Evolutionary conservation across 768 basidiomycete genomes (phyloP).

Genomic region (Termitomyces sp.): DNA sequence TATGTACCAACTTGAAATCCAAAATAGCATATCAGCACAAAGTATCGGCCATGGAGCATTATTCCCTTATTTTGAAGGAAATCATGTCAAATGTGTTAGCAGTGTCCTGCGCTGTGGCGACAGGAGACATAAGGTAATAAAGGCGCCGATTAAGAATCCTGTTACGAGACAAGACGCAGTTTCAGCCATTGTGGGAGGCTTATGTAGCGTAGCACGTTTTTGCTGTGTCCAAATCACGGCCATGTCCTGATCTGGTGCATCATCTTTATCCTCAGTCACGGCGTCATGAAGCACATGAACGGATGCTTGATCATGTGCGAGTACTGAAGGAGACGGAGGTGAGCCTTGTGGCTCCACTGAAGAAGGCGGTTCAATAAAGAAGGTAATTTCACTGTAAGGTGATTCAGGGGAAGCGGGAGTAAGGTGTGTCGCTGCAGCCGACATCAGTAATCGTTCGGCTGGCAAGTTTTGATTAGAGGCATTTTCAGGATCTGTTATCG

Average conservation of each 20-base stretch:
- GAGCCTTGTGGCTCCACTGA: constrained; percentile 4
- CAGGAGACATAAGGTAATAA: constrained; percentile 51
- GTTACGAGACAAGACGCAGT: constrained; percentile 41
- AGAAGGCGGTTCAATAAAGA: constrained; percentile 5
- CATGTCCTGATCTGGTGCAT: constrained; percentile 15
- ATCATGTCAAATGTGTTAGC: constrained; percentile 28
- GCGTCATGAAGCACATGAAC: background rate
- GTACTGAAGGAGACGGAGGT: background rate
- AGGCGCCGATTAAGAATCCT: constrained; percentile 60
- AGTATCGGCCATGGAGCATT: background rate
- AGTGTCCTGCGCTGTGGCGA: constrained; percentile 48
- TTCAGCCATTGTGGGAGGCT: constrained; percentile 27
- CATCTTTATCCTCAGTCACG: background rate
- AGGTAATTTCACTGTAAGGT: constrained; percentile 2
- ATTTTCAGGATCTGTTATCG: background rate
- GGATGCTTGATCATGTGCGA: background rate
- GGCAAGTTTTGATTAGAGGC: background rate
- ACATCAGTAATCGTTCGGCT: background rate
- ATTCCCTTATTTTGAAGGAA: background rate
- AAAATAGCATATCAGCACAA: background rate
- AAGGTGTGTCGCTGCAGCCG: background rate
- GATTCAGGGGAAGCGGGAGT: background rate
- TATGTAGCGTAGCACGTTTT: constrained; percentile 12
- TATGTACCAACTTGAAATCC: background rate
- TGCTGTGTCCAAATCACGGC: constrained; percentile 2